Base-by-base conservation (phyloP, 169 alveolate species). In the Besnoitia besnoiti region DNA sequence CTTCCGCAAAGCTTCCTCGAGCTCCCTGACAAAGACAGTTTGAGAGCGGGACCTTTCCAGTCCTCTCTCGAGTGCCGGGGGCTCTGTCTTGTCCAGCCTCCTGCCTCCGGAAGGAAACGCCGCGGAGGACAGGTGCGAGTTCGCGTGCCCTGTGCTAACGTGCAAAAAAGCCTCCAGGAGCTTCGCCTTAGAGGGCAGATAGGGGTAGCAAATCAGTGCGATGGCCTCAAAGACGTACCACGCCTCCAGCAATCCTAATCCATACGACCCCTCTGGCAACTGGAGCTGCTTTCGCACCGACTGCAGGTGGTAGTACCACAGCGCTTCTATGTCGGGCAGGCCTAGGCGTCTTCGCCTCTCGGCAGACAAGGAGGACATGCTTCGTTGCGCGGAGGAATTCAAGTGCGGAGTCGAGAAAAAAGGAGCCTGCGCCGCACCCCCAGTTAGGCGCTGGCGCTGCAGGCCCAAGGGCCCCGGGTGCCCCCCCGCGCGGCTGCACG, bases 271-370 rank as follows among this genome's bases (percentile, higher is more conserved):
- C 30, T 89, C 93, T 35, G 75, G 89, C 76, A 89, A 73, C 93
- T 89, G 93, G 49, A 61, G 37, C 89, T 89, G 93, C 79, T 85
- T 73, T n/a, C 93, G 67, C 80, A 89, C 84, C 24, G 50, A 55
- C 93, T 89, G 93, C 47, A 75, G 79, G 85, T 89, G 93, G 49
- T 50, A 50, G 42, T 47, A 42, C 47, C 73, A 89, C 7, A 89
- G 89, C n/a, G 30, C 44, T 42, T 89, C 93, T 39, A 89, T 35
- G 46, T 89, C 93, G 12, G 89, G 42, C 27, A 50, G 47, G 0
- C 89, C 84, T 27, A 89, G 85, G 37, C 93, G 76, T 24, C 93
- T 30, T 40, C 61, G 46, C 47, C 89, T 3, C 59, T 77, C 87
- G 61, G 2, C 21, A 33, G 44, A 24, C 46, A 40, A 42, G 5